Evolutionary conservation across 176 grass and related monocot genomes (phyloP).

Genomic region (Chrysopogon serrulatus): DNA sequence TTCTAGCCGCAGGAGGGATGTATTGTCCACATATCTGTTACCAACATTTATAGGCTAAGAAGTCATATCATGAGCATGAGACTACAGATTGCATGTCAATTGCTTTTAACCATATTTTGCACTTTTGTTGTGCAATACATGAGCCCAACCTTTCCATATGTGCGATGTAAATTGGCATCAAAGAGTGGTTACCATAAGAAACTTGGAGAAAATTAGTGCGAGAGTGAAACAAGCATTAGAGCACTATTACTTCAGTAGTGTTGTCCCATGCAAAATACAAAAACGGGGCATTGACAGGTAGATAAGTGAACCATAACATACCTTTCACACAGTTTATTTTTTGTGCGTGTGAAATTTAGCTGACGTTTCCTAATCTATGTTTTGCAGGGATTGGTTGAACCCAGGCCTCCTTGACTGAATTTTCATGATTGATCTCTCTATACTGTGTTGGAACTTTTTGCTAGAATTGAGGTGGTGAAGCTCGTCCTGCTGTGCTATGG

Average conservation of each 20-base stretch:
- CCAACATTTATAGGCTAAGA: neutral
- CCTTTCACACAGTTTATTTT: neutral
- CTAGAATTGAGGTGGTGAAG: too few species aligned
- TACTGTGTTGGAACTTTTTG: too few species aligned
- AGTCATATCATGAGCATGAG: neutral
- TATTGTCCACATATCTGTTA: neutral
- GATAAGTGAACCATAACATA: neutral
- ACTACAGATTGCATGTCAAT: neutral
- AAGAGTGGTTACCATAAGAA: neutral
- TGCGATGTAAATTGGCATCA: neutral
- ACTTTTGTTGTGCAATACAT: neutral
- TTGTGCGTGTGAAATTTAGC: neutral
- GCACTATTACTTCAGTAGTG: neutral
- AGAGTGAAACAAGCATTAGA: neutral
- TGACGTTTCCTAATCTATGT: constrained; percentile 8
- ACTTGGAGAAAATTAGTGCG: neutral
- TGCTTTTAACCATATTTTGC: neutral
- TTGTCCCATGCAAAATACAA: neutral
- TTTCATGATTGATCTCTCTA: too few species aligned
- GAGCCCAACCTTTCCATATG: neutral
- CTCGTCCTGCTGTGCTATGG: neutral
- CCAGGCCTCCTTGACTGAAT: constrained; percentile 63
- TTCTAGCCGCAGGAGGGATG: neutral
- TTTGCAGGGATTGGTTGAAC: constrained; percentile 95
- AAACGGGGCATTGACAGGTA: neutral